These are phyloP conservation scores for Plasmodium vivax DNA, from an alignment of 169 alveolate species.

Conservation along the genomic window DNA sequence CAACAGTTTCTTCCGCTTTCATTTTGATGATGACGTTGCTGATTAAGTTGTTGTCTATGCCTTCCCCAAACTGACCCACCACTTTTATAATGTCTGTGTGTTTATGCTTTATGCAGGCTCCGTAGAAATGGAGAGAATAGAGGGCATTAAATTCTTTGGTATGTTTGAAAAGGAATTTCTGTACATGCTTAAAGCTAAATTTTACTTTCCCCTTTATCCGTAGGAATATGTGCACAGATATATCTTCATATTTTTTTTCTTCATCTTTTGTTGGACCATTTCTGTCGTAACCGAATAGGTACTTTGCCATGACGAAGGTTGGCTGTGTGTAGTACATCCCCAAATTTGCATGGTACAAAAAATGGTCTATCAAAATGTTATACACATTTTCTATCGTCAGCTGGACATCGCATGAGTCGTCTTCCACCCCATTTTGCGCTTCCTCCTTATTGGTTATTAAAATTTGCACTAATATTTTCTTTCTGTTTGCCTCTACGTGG, in stretches of 20 bases:
- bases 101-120: constrained; percentile 39
- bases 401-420: constrained; percentile 1
- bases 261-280: neutral
- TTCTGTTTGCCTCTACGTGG: neutral
- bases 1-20: constrained; percentile 21
- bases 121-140: constrained; percentile 44
- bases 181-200: constrained; percentile 20
- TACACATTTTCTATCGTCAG: constrained; percentile 32
- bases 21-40: constrained; percentile 32
- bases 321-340: neutral
- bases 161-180: constrained; percentile 25
- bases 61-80: constrained; percentile 61
- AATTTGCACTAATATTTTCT: constrained; percentile 19
- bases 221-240: constrained; percentile 62
- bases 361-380: constrained; percentile 30
- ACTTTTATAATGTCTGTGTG: constrained; percentile 45
- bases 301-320: constrained; percentile 10
- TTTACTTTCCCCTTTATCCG: constrained; percentile 3
- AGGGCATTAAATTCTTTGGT: constrained; percentile 10
- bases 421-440: neutral
- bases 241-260: constrained; percentile 68
- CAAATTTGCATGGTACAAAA: constrained; percentile 2
- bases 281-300: constrained; percentile 27
- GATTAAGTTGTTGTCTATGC: constrained; percentile 43
- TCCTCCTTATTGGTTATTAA: constrained; percentile 11